Conservation (phyloP, 2,329 filamentous ascomycete species). For the Aspergillus alliaceus region DNA sequence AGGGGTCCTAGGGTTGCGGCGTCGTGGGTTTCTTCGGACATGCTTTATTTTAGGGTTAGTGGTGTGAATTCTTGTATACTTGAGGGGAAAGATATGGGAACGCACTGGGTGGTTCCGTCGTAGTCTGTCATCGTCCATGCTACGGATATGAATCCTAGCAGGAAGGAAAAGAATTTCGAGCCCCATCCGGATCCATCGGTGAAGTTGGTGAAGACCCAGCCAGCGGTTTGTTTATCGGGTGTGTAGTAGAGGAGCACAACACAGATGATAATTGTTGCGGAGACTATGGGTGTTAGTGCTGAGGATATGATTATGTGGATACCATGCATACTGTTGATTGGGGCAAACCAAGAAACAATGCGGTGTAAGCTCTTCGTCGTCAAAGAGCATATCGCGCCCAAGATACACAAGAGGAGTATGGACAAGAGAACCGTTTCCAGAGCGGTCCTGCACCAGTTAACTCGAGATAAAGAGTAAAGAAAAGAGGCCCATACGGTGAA, state of each 20-base stretch:
- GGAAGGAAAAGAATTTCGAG: constrained; percentile 61
- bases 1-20: constrained; percentile 60
- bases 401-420: constrained; percentile 55
- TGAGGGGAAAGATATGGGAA: constrained; percentile 2
- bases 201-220: constrained; percentile 62
- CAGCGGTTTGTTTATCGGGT: constrained; percentile 58
- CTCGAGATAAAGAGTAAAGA: not conserved
- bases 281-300: constrained; percentile 37
- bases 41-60: constrained; percentile 36
- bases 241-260: constrained; percentile 59
- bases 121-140: constrained; percentile 67
- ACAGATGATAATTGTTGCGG: constrained; percentile 62
- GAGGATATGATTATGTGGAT: no score
- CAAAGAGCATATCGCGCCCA: constrained; percentile 63
- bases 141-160: constrained; percentile 53
- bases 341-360: constrained; percentile 65
- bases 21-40: constrained; percentile 67
- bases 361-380: constrained; percentile 60
- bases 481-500: constrained; percentile 51
- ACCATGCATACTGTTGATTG: constrained; percentile 57
- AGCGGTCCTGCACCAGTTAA: constrained; percentile 48
- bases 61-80: no score
- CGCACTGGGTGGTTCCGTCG: constrained; percentile 64
- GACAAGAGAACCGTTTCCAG: constrained; percentile 60
- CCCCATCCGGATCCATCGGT: constrained; percentile 64